Evolutionary conservation across 257 asterid species (phyloP).

Genomic region (Ajuga chamaepitys): DNA sequence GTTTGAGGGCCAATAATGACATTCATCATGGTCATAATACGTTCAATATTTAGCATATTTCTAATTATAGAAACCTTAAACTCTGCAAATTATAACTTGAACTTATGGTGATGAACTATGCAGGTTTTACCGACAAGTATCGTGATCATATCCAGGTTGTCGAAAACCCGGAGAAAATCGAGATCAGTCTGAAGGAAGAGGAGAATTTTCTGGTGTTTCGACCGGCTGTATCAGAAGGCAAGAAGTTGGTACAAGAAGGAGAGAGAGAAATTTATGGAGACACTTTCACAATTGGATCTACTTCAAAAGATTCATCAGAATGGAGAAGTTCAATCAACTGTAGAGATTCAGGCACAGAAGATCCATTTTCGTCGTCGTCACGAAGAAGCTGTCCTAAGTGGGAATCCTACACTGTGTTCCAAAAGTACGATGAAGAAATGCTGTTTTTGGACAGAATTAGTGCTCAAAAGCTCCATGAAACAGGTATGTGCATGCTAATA

Average conservation of each 20-base stretch:
- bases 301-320: constrained; percentile 82
- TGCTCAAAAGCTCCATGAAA: constrained; percentile 79
- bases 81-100: not conserved
- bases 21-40: constrained; percentile 20
- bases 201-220: constrained; percentile 48
- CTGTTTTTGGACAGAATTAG: constrained; percentile 67
- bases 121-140: constrained; percentile 17
- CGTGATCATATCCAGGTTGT: not conserved
- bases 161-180: constrained; percentile 19
- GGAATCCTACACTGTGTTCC: constrained; percentile 90
- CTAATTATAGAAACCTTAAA: not conserved
- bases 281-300: constrained; percentile 72
- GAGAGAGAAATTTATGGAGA: constrained; percentile 58
- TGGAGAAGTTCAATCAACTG: constrained; percentile 78
- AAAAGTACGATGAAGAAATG: constrained; percentile 93
- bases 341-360: constrained; percentile 60
- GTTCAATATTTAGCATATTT: not conserved
- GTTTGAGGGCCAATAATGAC: constrained; percentile 12
- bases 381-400: constrained; percentile 89
- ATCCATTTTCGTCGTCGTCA: constrained; percentile 82
- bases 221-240: constrained; percentile 34
- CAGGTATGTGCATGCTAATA: constrained; percentile 51
- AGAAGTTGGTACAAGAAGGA: constrained; percentile 40
- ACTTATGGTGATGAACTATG: not conserved
- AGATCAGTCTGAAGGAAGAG: constrained; percentile 23